These are phyloP conservation scores for Suhomyces guaymorum DNA, from an alignment of 1,139 yeast genomes.

Conservation along the genomic window DNA sequence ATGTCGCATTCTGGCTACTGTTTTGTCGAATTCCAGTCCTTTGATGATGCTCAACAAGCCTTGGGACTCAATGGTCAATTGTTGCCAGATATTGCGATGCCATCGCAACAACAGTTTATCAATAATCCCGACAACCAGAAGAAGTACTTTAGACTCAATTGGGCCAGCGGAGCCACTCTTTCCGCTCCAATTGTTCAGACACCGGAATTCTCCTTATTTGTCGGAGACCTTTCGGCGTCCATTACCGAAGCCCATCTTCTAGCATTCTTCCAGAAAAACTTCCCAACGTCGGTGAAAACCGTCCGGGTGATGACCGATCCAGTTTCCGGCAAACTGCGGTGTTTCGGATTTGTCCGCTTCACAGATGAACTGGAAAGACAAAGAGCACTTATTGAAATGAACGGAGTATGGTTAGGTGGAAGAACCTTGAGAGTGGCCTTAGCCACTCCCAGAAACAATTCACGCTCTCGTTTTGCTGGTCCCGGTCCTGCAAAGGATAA, in stretches of 20 bases:
- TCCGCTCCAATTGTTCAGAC: constrained; percentile 52
- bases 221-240: constrained; percentile 75
- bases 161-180: constrained; percentile 71
- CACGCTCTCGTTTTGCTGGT: constrained; percentile 6
- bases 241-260: constrained; percentile 70
- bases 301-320: constrained; percentile 80
- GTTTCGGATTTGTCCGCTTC: constrained; percentile 77
- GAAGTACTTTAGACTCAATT: constrained; percentile 64
- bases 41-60: constrained; percentile 67
- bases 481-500: constrained; percentile 1
- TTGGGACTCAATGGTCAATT: constrained; percentile 63
- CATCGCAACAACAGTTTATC: constrained; percentile 44
- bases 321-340: constrained; percentile 66
- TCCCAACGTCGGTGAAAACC: constrained; percentile 61
- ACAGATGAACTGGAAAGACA: constrained; percentile 63
- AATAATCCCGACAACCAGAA: constrained; percentile 55
- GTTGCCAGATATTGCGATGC: constrained; percentile 58
- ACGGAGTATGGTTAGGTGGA: constrained; percentile 74
- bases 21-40: constrained; percentile 64
- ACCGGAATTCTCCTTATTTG: constrained; percentile 66
- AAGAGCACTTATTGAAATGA: constrained; percentile 68
- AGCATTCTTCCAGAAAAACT: constrained; percentile 64
- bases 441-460: constrained; percentile 54
- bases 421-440: constrained; percentile 72
- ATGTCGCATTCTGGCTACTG: constrained; percentile 70